Evolutionary conservation across 192 early-diverging fungal species (phyloP).

Genomic region (Coemansia sp.): DNA sequence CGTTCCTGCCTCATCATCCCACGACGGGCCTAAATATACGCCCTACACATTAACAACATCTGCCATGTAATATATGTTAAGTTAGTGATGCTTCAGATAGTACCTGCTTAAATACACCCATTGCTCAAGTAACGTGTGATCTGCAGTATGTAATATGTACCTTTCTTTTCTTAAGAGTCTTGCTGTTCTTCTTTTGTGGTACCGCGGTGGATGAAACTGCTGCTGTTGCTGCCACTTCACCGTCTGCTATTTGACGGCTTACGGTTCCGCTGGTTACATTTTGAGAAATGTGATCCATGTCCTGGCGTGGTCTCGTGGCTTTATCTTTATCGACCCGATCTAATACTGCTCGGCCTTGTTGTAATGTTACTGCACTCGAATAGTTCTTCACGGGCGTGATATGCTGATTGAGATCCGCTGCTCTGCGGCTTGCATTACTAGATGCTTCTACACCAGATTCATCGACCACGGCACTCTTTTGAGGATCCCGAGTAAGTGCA

Average conservation of each 20-base stretch:
- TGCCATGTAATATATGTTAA: not conserved
- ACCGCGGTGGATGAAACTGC: not conserved
- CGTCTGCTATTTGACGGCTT: not conserved
- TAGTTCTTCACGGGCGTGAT: not conserved
- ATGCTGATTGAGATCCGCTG: not conserved
- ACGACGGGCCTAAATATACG: constrained; percentile 44
- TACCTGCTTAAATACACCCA: not conserved
- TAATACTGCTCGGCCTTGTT: not conserved
- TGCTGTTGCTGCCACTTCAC: not conserved
- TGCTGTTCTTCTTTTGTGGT: constrained; percentile 12
- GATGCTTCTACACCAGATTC: not conserved
- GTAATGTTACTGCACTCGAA: not conserved
- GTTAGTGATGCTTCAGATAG: not conserved
- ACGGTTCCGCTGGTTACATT: not conserved
- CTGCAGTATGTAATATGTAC: constrained; percentile 7
- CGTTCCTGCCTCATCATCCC: constrained; percentile 49
- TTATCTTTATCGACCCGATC: not conserved
- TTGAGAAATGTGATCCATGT: not conserved
- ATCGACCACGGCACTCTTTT: not conserved
- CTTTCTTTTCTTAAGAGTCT: constrained; percentile 33
- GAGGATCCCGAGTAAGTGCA: not conserved
- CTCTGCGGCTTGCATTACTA: not conserved
- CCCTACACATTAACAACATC: constrained; percentile 15
- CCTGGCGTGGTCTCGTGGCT: not conserved
- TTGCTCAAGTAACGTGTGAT: not conserved